Percentiles rank a stretch among this genome's conserved stretches.
phyloP scores from a whole-genome alignment of 2,329 filamentous ascomycete genomes.

The Venturia effusa region DNA sequence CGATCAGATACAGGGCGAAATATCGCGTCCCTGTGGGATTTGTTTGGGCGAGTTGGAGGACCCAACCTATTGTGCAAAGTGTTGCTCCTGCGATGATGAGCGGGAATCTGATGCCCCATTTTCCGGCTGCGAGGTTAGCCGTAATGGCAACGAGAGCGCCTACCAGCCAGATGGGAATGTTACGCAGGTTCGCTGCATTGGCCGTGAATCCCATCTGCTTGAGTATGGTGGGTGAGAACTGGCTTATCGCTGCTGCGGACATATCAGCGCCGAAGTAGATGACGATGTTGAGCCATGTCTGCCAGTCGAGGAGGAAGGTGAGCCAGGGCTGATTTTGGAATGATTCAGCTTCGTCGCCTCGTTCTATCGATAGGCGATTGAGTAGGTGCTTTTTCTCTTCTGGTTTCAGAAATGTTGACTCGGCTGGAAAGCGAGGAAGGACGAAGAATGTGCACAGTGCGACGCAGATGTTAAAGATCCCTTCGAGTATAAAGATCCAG shows the following conservation, averaged over 20 bases:
- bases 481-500: constrained; percentile 25
- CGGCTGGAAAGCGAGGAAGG: constrained; percentile 34
- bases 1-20: constrained; percentile 45
- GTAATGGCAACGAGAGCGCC: constrained; percentile 27
- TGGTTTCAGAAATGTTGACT: constrained; percentile 33
- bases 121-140: constrained; percentile 39
- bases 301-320: constrained; percentile 31
- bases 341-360: constrained; percentile 21
- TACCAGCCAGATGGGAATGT: constrained; percentile 28
- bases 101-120: constrained; percentile 39
- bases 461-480: constrained; percentile 19
- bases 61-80: constrained; percentile 44
- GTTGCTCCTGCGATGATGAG: constrained; percentile 42
- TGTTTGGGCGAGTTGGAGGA: constrained; percentile 41
- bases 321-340: constrained; percentile 5
- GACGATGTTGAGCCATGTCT: constrained; percentile 31
- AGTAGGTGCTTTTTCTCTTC: constrained; percentile 35
- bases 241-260: neutral
- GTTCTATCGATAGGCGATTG: constrained; percentile 31
- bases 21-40: constrained; percentile 39
- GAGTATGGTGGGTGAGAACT: constrained; percentile 5
- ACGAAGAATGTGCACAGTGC: constrained; percentile 18
- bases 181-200: constrained; percentile 27
- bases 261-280: constrained; percentile 7
- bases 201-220: constrained; percentile 28